Evolutionary conservation across 2,329 filamentous ascomycete genomes (phyloP).

Genomic region (Coniochaeta hoffmannii): DNA sequence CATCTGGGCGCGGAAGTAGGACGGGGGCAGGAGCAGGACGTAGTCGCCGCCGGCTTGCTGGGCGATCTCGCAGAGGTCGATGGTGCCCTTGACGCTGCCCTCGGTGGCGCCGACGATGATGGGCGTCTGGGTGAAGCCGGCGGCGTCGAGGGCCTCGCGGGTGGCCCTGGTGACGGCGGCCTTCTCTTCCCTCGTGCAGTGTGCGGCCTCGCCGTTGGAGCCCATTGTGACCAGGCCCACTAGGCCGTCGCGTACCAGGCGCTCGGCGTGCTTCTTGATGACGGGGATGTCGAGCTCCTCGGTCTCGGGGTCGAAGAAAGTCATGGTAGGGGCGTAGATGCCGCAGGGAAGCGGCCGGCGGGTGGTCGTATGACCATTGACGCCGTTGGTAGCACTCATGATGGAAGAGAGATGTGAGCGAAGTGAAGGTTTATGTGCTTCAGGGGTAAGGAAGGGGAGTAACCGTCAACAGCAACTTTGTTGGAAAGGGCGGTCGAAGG

Average conservation of each 20-base stretch:
- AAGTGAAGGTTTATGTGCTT: neutral
- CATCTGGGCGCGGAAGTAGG: constrained; percentile 73
- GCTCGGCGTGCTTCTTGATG: constrained; percentile 74
- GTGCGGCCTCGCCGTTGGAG: constrained; percentile 83
- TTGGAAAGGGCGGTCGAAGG: neutral
- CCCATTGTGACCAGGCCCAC: constrained; percentile 81
- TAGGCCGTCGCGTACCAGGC: constrained; percentile 69
- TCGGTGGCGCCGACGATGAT: constrained; percentile 79
- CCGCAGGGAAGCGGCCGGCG: constrained; percentile 63
- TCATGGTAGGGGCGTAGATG: constrained; percentile 86
- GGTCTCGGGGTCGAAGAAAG: constrained; percentile 77
- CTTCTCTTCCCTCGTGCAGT: constrained; percentile 74
- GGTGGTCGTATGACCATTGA: constrained; percentile 27
- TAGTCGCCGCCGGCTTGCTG: constrained; percentile 69
- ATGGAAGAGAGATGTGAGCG: constrained; percentile 7
- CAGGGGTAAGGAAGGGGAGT: constrained; percentile 3
- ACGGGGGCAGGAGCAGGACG: constrained; percentile 70
- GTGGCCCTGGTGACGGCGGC: constrained; percentile 67
- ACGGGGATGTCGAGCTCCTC: constrained; percentile 76
- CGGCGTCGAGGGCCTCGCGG: constrained; percentile 72
- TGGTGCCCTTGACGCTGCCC: constrained; percentile 73
- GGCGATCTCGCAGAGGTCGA: constrained; percentile 63
- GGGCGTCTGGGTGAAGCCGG: constrained; percentile 67
- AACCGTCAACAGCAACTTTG: neutral
- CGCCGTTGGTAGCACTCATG: constrained; percentile 26